Base-by-base conservation (phyloP, 768 basidiomycete genomes). In the Antrodiella citrinella region DNA sequence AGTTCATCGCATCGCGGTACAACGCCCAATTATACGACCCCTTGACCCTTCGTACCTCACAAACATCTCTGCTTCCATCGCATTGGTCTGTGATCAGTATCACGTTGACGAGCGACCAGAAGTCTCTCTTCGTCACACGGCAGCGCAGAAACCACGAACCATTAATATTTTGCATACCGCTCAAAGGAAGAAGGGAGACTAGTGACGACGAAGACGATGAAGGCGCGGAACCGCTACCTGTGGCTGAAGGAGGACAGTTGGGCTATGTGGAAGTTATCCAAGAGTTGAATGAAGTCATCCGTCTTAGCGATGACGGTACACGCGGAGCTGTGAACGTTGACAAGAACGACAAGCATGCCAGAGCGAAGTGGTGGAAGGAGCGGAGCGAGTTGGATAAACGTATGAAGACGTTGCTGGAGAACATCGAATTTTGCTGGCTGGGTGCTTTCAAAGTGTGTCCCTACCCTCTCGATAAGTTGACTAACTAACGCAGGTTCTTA, bases 401-500 rank as follows among this genome's bases (percentile, higher is more conserved):
- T 20, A 63, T 99, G 59, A 72, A 78, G 50, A 79, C 80, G 24
- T 66, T 99, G 4, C 64, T 96, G 26, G 80, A 81, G 55, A 91
- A 84, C 55, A 83, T 99, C 41, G 96, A 98, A 63, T 93, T 89
- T 58, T 92, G 88, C 61, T 98, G 96, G 96, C 73, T 99, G 2
- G 95, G 96, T 1, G 92, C 86, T 19, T 97, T 96, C 78, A 98
- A 97, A 82, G 94, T 93, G 45, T 26, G 73, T 59, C 26, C 24
- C 45, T 30, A 4, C 15, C 19, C 23, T 12, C 13, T n/a, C 42
- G 13, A 22, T 20, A 4, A 4, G 21, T 21, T 46, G 52, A 13
- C 40, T 7, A 43, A 30, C n/a, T 39, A 12, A 47, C 20, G 24
- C n/a, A 13, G 41, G 5, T 45, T 35, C 15, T 18, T 45, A 86